phyloP scores from a whole-genome alignment of 2,329 filamentous ascomycete species.

The Fulvia fulva region DNA sequence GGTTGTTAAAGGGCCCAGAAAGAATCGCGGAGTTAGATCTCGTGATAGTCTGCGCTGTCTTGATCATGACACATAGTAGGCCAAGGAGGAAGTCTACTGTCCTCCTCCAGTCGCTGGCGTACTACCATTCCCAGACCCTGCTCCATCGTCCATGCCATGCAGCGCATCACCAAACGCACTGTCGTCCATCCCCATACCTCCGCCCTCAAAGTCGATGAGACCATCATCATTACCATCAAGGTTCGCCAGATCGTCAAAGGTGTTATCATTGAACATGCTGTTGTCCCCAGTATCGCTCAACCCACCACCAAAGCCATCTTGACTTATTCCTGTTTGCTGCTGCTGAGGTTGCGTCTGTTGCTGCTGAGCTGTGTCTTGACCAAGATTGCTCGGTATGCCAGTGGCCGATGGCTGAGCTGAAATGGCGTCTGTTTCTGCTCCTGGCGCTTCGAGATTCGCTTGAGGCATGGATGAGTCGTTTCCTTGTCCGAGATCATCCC shows the following conservation, averaged over 20 bases:
- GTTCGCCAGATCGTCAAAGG: slow-evolving; percentile 39
- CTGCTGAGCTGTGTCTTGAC: neutral
- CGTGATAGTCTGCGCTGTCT: too few relatives aligned
- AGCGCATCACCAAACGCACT: slow-evolving; percentile 82
- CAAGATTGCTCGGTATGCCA: neutral
- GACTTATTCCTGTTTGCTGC: neutral
- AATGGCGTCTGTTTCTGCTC: neutral
- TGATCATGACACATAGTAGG: too few relatives aligned
- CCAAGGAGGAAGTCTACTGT: too few relatives aligned
- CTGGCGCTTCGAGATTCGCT: neutral
- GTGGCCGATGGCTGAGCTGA: neutral
- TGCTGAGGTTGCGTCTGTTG: neutral
- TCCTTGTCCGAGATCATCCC: neutral
- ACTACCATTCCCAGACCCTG: slow-evolving; percentile 3
- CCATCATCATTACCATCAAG: slow-evolving; percentile 55
- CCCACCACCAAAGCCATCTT: neutral
- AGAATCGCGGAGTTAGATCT: too few relatives aligned
- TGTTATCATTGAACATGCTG: slow-evolving; percentile 23
- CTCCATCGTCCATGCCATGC: slow-evolving; percentile 52
- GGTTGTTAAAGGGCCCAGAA: too few relatives aligned
- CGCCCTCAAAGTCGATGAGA: slow-evolving; percentile 37
- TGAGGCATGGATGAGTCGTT: neutral
- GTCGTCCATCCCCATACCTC: slow-evolving; percentile 63
- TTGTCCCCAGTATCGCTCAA: slow-evolving; percentile 6
- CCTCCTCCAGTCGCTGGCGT: slow-evolving; percentile 4